phyloP scores from a whole-genome alignment of 2,329 filamentous ascomycete species.

The Ophiocordyceps polyrhachis-furcata region DNA sequence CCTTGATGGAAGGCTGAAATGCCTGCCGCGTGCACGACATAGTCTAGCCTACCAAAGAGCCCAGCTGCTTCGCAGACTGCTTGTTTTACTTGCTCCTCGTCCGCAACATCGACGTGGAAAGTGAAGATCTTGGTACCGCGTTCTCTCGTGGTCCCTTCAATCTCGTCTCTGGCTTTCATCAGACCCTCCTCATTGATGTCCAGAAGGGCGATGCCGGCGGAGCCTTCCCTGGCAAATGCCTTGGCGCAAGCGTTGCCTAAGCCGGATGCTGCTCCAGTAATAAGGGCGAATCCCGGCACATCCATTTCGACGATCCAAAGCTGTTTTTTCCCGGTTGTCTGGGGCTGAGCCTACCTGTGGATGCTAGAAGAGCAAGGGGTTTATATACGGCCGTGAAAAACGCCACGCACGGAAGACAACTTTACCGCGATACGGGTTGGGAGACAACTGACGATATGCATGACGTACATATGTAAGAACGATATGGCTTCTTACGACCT shows the following conservation, averaged over 20 bases:
- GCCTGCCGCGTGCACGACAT: conserved; percentile 21
- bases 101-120: neutral
- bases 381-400: too few species aligned
- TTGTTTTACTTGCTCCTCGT: neutral
- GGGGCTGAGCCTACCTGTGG: too few species aligned
- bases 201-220: conserved; percentile 10
- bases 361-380: too few species aligned
- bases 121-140: neutral
- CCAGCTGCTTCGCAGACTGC: conserved; percentile 9
- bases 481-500: too few species aligned
- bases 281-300: conserved; percentile 12
- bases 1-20: conserved; percentile 18
- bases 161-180: conserved; percentile 4
- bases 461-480: too few species aligned
- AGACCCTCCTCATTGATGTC: conserved; percentile 9
- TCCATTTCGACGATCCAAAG: conserved; percentile 5
- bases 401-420: too few species aligned
- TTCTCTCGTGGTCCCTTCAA: conserved; percentile 3
- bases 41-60: conserved; percentile 19
- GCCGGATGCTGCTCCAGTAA: conserved; percentile 14
- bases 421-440: too few species aligned
- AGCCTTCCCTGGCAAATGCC: conserved; percentile 10
- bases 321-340: too few species aligned
- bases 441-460: too few species aligned
- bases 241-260: conserved; percentile 13